Conservation (phyloP, 352 stramenopile genomes). For the Phytophthora rubi region DNA sequence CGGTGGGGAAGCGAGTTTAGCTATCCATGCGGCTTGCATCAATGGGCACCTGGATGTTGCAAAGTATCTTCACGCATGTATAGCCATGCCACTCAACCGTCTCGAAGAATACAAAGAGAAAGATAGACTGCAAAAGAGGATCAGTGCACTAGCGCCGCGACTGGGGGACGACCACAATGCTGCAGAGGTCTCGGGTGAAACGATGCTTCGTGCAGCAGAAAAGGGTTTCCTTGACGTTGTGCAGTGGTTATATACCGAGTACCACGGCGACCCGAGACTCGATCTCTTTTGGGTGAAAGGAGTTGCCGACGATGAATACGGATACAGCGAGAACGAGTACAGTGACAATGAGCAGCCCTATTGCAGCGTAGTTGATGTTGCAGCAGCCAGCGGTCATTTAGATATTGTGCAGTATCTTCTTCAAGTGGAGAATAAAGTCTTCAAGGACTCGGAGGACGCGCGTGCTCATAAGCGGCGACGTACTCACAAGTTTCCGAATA, state of each 20-base stretch:
- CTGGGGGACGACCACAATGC: background rate
- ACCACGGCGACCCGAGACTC: background rate
- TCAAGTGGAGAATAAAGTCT: conserved; percentile 5
- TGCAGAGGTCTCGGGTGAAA: conserved; percentile 8
- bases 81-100: conserved; percentile 1
- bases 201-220: conserved; percentile 21
- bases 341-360: background rate
- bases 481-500: background rate
- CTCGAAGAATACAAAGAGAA: conserved; percentile 6
- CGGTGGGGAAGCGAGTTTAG: conserved; percentile 21
- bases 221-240: conserved; percentile 24
- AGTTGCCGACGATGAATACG: background rate
- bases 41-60: conserved; percentile 30
- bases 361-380: conserved; percentile 14
- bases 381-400: conserved; percentile 22
- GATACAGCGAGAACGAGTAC: background rate
- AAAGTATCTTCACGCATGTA: conserved; percentile 13
- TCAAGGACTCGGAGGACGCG: background rate
- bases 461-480: conserved; percentile 3
- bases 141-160: background rate
- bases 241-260: conserved; percentile 25
- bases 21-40: conserved; percentile 19
- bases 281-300: conserved; percentile 16
- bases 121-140: background rate
- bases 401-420: conserved; percentile 22